Percentiles rank a stretch among this genome's conserved stretches.
phyloP scores from a whole-genome alignment of 1,139 yeast species.

The Arxiozyma bovina region DNA sequence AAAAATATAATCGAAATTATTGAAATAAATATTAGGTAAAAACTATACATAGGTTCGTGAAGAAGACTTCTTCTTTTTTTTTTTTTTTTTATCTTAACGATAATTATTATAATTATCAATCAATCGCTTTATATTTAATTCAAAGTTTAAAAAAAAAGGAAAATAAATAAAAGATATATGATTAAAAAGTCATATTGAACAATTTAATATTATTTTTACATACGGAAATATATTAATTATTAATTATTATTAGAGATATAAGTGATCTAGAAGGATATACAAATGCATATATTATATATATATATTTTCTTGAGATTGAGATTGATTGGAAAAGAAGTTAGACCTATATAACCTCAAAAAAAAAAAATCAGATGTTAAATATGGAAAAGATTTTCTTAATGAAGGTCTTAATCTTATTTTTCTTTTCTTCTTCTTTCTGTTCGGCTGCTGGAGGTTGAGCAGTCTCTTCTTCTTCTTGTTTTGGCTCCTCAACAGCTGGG shows the following conservation, averaged over 20 bases:
- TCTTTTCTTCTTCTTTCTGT: constrained; percentile 2
- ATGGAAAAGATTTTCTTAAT: constrained; percentile 1
- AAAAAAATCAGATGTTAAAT: neutral
- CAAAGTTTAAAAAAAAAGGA: no score
- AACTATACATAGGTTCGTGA: constrained; percentile 19
- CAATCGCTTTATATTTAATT: no score
- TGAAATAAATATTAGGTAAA: no score
- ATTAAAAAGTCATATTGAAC: neutral
- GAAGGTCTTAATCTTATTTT: constrained; percentile 1
- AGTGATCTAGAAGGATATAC: neutral
- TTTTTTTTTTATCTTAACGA: neutral
- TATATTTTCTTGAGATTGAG: neutral
- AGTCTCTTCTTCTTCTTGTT: constrained; percentile 1
- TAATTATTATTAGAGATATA: neutral
- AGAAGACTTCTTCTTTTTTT: constrained; percentile 26
- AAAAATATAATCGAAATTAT: no score
- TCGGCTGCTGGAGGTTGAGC: constrained; percentile 1
- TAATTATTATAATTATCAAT: no score
- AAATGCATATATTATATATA: neutral
- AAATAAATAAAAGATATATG: neutral
- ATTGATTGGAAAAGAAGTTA: no score
- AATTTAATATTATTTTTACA: neutral
- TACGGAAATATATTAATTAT: neutral
- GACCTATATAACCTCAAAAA: neutral
- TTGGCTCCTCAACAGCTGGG: constrained; percentile 2